These are phyloP conservation scores for Leccinum sublutescens DNA, from an alignment of 768 basidiomycete genomes.

Conservation along the genomic window DNA sequence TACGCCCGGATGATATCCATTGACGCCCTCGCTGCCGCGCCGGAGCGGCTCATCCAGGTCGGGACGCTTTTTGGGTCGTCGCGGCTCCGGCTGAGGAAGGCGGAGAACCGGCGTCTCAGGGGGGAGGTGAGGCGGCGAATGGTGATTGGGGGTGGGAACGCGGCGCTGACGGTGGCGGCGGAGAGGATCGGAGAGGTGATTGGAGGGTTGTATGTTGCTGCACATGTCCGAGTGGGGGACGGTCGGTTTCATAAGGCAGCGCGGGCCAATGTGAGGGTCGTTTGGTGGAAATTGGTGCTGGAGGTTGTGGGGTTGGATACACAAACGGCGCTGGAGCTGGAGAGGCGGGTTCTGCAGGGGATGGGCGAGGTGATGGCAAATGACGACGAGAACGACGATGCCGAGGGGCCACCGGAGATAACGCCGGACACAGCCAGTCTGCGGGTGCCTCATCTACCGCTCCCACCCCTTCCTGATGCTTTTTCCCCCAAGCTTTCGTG, in stretches of 20 bases:
- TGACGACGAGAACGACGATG: neutral
- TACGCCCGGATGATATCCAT: constrained; percentile 9
- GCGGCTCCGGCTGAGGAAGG: constrained; percentile 51
- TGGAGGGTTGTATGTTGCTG: constrained; percentile 53
- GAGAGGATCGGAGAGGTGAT: constrained; percentile 43
- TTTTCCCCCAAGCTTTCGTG: constrained; percentile 33
- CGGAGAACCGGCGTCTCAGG: constrained; percentile 42
- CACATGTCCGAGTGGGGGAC: constrained; percentile 70
- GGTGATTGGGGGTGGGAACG: constrained; percentile 54
- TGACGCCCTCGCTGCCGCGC: constrained; percentile 6
- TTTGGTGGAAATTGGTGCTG: constrained; percentile 61
- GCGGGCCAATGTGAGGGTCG: constrained; percentile 39
- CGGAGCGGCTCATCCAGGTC: constrained; percentile 58
- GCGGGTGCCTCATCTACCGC: constrained; percentile 27
- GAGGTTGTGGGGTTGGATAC: constrained; percentile 43
- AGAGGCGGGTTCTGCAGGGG: constrained; percentile 7
- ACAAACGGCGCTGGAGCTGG: constrained; percentile 35
- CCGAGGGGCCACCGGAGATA: constrained; percentile 19
- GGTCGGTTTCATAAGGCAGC: constrained; percentile 53
- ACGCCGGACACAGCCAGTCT: constrained; percentile 19
- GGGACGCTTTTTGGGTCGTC: constrained; percentile 79
- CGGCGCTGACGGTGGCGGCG: constrained; percentile 43
- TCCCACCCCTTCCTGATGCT: constrained; percentile 23
- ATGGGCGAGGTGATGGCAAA: neutral
- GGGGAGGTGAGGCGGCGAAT: constrained; percentile 52